These are phyloP conservation scores for Ophiocordyceps australis DNA, from an alignment of 2,329 filamentous ascomycete species.

Conservation along the genomic window DNA sequence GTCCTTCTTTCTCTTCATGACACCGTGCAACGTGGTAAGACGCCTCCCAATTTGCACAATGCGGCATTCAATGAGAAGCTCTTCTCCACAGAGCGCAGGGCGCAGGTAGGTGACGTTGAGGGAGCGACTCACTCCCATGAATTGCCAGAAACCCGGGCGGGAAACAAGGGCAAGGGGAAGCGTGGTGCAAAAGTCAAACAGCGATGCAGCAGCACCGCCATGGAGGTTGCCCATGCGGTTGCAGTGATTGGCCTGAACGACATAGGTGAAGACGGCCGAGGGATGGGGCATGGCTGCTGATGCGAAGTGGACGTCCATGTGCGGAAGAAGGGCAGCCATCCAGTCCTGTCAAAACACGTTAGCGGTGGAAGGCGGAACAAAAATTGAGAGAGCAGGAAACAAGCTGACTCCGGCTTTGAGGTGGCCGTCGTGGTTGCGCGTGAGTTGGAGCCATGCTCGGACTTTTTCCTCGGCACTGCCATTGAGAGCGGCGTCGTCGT, in stretches of 20 bases:
- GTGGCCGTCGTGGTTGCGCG: slow-evolving; percentile 9
- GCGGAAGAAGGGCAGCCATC: slow-evolving; percentile 20
- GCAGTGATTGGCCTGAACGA: slow-evolving; percentile 28
- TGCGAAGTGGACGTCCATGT: slow-evolving; percentile 20
- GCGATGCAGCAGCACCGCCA: slow-evolving; percentile 43
- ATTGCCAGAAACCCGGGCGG: slow-evolving; percentile 40
- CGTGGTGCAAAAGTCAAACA: slow-evolving; percentile 51
- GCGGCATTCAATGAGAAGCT: slow-evolving; percentile 35
- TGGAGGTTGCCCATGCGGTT: slow-evolving; percentile 38
- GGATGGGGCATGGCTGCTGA: slow-evolving; percentile 16
- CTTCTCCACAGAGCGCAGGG: slow-evolving; percentile 33
- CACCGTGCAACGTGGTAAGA: slow-evolving; percentile 31
- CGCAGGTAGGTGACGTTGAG: slow-evolving; percentile 50
- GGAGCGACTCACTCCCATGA: slow-evolving; percentile 45
- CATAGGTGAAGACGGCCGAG: slow-evolving; percentile 25
- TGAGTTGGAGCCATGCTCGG: slow-evolving; percentile 12
- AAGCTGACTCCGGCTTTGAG: slow-evolving; percentile 12
- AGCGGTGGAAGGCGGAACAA: neutral
- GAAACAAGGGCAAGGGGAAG: slow-evolving; percentile 36
- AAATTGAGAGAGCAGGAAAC: too few relatives aligned
- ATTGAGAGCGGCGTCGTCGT: slow-evolving; percentile 9
- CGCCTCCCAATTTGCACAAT: slow-evolving; percentile 37
- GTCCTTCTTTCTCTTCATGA: slow-evolving; percentile 33
- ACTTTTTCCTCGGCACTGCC: slow-evolving; percentile 13
- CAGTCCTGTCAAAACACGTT: slow-evolving; percentile 18